Evolutionary conservation across 1,284 basidiomycete species (phyloP).

Genomic region (Cerrena zonata): DNA sequence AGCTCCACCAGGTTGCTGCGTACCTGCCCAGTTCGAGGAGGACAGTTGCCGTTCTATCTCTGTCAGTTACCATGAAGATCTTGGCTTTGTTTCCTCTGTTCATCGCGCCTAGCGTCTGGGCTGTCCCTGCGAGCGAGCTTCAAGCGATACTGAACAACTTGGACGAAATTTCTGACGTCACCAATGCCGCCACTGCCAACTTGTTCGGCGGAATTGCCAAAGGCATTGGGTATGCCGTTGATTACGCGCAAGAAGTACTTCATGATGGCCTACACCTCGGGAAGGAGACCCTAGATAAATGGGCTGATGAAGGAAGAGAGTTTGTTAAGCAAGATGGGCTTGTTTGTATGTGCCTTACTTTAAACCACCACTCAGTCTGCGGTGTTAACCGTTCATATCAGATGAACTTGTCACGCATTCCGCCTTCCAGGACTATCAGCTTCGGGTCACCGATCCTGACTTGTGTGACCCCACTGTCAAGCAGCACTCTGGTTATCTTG

Average conservation of each 20-base stretch:
- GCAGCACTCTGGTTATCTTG: slow-evolving; percentile 86
- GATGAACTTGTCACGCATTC: slow-evolving; percentile 74
- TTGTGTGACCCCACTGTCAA: slow-evolving; percentile 81
- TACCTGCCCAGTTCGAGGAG: neutral
- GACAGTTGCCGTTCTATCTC: too few relatives aligned
- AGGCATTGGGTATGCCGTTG: slow-evolving; percentile 27
- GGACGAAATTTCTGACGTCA: slow-evolving; percentile 18
- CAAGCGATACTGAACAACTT: slow-evolving; percentile 30
- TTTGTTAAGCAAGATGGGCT: slow-evolving; percentile 62
- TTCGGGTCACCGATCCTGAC: slow-evolving; percentile 68
- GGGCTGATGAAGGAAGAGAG: slow-evolving; percentile 53
- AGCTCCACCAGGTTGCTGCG: neutral
- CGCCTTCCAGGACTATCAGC: slow-evolving; percentile 62
- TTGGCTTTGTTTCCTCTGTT: slow-evolving; percentile 19
- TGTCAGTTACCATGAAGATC: slow-evolving; percentile 21
- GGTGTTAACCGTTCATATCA: slow-evolving; percentile 22
- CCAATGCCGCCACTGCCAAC: slow-evolving; percentile 7
- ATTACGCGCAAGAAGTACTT: slow-evolving; percentile 36
- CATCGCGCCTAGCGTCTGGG: slow-evolving; percentile 16
- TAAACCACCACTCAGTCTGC: neutral
- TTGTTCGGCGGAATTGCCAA: slow-evolving; percentile 24
- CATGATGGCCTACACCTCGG: slow-evolving; percentile 31
- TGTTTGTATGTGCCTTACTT: slow-evolving; percentile 52
- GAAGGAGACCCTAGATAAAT: slow-evolving; percentile 46
- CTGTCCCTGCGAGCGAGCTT: slow-evolving; percentile 23